Evolutionary conservation across 164 flowering plant species (phyloP).

Genomic region (Annona cherimola): DNA sequence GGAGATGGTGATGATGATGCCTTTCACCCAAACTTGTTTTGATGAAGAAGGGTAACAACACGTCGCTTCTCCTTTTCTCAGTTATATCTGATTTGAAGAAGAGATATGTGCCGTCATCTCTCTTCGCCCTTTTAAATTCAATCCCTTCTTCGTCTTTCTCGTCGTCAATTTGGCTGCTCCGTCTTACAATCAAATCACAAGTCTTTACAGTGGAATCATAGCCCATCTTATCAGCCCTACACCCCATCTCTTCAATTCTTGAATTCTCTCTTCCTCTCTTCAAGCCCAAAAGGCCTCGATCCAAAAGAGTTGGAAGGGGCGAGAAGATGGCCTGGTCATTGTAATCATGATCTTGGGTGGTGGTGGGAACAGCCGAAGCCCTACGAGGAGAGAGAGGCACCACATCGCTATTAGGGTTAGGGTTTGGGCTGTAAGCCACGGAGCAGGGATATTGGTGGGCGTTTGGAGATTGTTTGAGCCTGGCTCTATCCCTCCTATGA

Average conservation of each 20-base stretch:
- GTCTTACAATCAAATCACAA: conserved; percentile 23
- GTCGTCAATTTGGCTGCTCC: conserved; percentile 2
- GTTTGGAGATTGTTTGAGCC: conserved; percentile 52
- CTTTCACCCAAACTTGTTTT: conserved; percentile 22
- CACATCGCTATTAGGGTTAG: conserved; percentile 18
- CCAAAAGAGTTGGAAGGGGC: conserved; percentile 18
- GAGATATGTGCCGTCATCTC: conserved; percentile 20
- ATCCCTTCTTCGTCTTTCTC: conserved; percentile 28
- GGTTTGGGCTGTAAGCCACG: conserved; percentile 40
- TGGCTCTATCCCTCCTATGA: conserved; percentile 83
- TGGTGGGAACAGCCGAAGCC: conserved; percentile 31
- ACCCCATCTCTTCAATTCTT: conserved; percentile 13
- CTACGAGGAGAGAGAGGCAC: conserved; percentile 32
- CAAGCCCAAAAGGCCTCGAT: conserved; percentile 19
- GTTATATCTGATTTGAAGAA: conserved; percentile 15
- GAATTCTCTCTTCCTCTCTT: conserved; percentile 24
- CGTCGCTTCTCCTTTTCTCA: background rate
- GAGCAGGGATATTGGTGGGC: conserved; percentile 18
- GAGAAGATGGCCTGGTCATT: conserved; percentile 17
- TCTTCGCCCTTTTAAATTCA: conserved; percentile 39
- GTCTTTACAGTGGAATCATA: conserved; percentile 29
- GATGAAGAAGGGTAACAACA: conserved; percentile 2
- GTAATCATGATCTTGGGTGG: conserved; percentile 11
- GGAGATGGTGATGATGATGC: conserved; percentile 15
- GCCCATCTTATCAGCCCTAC: conserved; percentile 10